These are phyloP conservation scores for Gamarada debralockiae DNA, from an alignment of 495 filamentous ascomycete genomes.

Conservation along the genomic window DNA sequence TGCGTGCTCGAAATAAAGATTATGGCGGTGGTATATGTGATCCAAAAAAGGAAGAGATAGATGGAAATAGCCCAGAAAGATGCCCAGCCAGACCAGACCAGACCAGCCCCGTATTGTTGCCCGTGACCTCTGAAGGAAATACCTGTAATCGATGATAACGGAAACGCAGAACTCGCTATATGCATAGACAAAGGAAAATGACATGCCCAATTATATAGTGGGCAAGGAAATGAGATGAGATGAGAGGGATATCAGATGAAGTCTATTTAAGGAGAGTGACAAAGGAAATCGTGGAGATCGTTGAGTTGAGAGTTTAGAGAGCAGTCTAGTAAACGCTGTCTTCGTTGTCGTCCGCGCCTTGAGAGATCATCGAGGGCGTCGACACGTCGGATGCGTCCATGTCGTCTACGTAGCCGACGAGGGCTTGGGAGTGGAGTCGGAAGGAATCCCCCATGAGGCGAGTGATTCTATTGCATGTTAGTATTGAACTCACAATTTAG, in stretches of 20 bases:
- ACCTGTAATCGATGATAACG: slow-evolving; percentile 3
- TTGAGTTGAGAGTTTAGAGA: slow-evolving; percentile 14
- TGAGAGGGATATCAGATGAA: slow-evolving; percentile 28
- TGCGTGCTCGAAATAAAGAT: slow-evolving; percentile 19
- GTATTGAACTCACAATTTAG: slow-evolving; percentile 5
- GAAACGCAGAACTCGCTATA: slow-evolving; percentile 18
- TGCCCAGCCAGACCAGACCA: slow-evolving; percentile 21
- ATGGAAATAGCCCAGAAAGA: slow-evolving; percentile 20
- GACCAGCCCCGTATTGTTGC: slow-evolving; percentile 30
- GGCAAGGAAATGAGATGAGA: slow-evolving; percentile 22
- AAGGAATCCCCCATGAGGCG: slow-evolving; percentile 98
- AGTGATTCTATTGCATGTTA: slow-evolving; percentile 77
- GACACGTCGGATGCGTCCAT: slow-evolving; percentile 53
- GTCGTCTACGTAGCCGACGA: slow-evolving; percentile 89
- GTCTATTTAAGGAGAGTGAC: slow-evolving; percentile 17
- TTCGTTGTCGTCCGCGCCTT: slow-evolving; percentile 56
- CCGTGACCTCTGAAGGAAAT: slow-evolving; percentile 24
- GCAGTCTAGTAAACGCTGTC: slow-evolving; percentile 55
- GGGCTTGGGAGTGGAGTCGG: slow-evolving; percentile 91
- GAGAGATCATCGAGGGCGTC: slow-evolving; percentile 58
- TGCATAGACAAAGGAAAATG: slow-evolving; percentile 24
- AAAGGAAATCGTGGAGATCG: slow-evolving; percentile 25
- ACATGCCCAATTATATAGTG: not conserved
- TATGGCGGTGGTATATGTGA: slow-evolving; percentile 1
- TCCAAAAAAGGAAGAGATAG: slow-evolving; percentile 16